Percentiles rank a stretch among this genome's conserved stretches.
Evolutionary conservation across 202 grass and related monocot genomes (phyloP).

Genomic region (Elaeis oleifera): DNA sequence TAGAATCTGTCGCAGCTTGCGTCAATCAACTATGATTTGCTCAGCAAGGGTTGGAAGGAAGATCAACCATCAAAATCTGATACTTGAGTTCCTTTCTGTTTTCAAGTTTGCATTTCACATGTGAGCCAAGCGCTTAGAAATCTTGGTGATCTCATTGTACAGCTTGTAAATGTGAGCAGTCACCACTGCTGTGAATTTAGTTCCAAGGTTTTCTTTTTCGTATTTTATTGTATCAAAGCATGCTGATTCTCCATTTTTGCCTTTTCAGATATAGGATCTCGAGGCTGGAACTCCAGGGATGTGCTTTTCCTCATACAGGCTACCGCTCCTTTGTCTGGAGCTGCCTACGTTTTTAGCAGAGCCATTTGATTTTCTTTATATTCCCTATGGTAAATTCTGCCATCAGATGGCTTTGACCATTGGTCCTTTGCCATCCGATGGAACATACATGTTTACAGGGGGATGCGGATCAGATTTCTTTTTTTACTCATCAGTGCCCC

Average conservation of each 20-base stretch:
- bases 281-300: not conserved
- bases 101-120: conserved; percentile 26
- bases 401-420: too few species aligned
- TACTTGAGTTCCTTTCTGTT: conserved; percentile 38
- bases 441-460: too few species aligned
- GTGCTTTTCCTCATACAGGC: not conserved
- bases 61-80: conserved; percentile 51
- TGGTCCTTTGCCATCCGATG: too few species aligned
- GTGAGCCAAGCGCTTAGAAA: conserved; percentile 33
- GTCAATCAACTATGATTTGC: conserved; percentile 97
- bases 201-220: not conserved
- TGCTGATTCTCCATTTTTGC: not conserved
- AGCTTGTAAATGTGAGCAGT: conserved; percentile 93
- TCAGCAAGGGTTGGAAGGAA: conserved; percentile 89
- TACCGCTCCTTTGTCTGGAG: not conserved
- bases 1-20: conserved; percentile 98
- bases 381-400: too few species aligned
- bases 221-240: not conserved
- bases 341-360: conserved; percentile 5
- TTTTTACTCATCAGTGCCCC: too few species aligned
- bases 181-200: not conserved
- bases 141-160: conserved; percentile 39
- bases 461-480: too few species aligned
- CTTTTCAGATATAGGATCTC: conserved; percentile 3
- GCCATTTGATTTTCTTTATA: not conserved